Evolutionary conservation across 441 rosid species (phyloP), one percentile per base, ranked within the genome.

Genomic region (Cnidoscolus chayamansa): DNA sequence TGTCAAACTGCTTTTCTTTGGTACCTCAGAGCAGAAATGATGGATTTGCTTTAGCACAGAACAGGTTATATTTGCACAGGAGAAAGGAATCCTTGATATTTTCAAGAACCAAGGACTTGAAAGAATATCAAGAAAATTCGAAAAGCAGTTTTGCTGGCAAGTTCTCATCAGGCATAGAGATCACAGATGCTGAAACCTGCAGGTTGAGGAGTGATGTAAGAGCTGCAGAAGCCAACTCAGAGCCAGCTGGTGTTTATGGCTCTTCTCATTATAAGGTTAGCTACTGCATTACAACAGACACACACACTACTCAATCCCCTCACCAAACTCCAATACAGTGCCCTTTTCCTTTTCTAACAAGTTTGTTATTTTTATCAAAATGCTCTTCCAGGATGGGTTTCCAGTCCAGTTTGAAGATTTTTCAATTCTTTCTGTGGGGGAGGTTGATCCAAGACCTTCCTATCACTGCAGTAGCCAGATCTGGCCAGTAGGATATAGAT

Each of bases 371-470:
- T 25, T 25, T 61, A 8, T 54, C 32, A 37, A n/a, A 63, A 55
- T 68, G 17, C 73, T 63, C 13, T 53, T 70, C 67, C 86, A 86
- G 90, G 88, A 78, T 66, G 84, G 80, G 62, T 81, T 84, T 66
- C 90, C 90, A 20, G 70, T 86, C 79, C 88, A 86, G 67, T 86
- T 83, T 72, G 88, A 82, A 71, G 90, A 84, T 62, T 84, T 86
- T 65, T 83, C 76, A 75, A 55, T 86, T 80, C 84, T 84, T 64
- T 83, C 85, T 31, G 70, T 73, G 65, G 90, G 88, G 73, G 62
- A 74, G 62, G 78, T 86, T 67, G 90, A 86, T 79, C 71, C 75
- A 51, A 83, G 88, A 32, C 84, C 86, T 61, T 77, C 81, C 31
- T 86, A 84, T 75, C 90, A 85, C 71, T 71, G 60, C 35, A 37